Conservation (phyloP, 106 monocot species). For the Ottelia alismoides region DNA sequence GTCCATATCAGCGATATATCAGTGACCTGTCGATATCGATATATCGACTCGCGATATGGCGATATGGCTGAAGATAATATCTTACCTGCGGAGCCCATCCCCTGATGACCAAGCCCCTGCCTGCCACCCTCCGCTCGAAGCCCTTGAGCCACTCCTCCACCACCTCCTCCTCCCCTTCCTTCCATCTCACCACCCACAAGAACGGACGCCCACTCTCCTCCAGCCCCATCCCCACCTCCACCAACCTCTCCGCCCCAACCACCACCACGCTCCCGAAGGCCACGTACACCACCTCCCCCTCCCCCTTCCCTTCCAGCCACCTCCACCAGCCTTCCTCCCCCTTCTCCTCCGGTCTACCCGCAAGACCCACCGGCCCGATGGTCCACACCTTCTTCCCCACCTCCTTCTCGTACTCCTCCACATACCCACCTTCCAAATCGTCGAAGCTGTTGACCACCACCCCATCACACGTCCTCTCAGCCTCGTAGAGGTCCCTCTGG, state of each 20-base stretch:
- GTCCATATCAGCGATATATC: no score
- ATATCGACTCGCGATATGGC: no score
- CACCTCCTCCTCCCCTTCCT: background rate
- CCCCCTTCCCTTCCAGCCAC: constrained; percentile 12
- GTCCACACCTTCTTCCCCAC: constrained; percentile 15
- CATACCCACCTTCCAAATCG: constrained; percentile 1
- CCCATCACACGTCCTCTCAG: background rate
- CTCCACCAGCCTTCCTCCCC: background rate
- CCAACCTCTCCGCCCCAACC: background rate
- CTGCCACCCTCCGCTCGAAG: constrained; percentile 5
- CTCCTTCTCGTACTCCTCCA: background rate
- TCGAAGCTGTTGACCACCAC: constrained; percentile 11
- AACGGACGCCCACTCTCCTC: background rate
- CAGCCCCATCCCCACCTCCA: constrained; percentile 9
- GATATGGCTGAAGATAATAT: no score
- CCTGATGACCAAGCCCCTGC: background rate
- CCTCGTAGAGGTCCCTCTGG: background rate
- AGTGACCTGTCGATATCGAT: no score
- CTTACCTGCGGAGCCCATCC: constrained; percentile 20
- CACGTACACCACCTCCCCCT: constrained; percentile 9
- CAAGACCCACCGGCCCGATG: constrained; percentile 8
- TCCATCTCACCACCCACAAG: constrained; percentile 16
- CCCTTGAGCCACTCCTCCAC: constrained; percentile 1
- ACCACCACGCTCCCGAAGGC: constrained; percentile 13
- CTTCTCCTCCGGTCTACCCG: background rate